A percentile compares a stretch with the other conserved stretches of the same genome.
Conservation (phyloP, 306 rosid genomes). For the Dryas octopetala region DNA sequence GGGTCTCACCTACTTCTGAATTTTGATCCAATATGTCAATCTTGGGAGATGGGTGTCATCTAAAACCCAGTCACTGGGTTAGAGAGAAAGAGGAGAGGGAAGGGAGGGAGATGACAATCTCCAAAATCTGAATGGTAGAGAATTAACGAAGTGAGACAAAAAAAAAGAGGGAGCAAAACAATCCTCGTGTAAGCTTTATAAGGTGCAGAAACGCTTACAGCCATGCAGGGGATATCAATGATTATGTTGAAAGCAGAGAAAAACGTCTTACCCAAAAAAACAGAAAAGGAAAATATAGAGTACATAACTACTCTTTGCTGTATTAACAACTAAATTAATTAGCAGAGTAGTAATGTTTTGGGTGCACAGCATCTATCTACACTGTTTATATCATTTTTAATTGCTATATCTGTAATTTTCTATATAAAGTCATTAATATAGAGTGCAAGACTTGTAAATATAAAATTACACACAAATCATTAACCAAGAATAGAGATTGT, state of each 20-base stretch:
- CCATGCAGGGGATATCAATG: slow-evolving; percentile 63
- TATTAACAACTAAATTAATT: background rate
- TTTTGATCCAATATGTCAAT: slow-evolving; percentile 20
- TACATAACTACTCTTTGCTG: background rate
- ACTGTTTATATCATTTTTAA: background rate
- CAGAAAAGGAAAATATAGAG: background rate
- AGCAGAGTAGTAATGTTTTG: background rate
- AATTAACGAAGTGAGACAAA: slow-evolving; percentile 48
- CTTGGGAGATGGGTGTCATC: slow-evolving; percentile 20
- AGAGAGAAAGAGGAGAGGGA: slow-evolving; percentile 10
- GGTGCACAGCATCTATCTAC: background rate
- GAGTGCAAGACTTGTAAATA: no score
- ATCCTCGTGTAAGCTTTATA: slow-evolving; percentile 65
- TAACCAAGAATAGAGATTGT: background rate
- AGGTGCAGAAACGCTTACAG: slow-evolving; percentile 41
- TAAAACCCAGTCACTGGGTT: slow-evolving; percentile 25
- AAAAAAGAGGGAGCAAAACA: slow-evolving; percentile 33
- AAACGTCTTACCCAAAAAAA: background rate
- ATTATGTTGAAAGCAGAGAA: slow-evolving; percentile 31
- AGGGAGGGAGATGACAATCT: slow-evolving; percentile 41
- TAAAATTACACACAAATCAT: no score
- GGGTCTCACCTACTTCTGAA: slow-evolving; percentile 27
- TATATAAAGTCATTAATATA: background rate
- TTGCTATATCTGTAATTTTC: background rate
- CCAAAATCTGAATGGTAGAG: slow-evolving; percentile 50